A percentile compares a stretch with the other conserved stretches of the same genome.
These are phyloP conservation scores for Penicillium simplicissimum DNA, from an alignment of 495 filamentous ascomycete species.

Conservation along the genomic window DNA sequence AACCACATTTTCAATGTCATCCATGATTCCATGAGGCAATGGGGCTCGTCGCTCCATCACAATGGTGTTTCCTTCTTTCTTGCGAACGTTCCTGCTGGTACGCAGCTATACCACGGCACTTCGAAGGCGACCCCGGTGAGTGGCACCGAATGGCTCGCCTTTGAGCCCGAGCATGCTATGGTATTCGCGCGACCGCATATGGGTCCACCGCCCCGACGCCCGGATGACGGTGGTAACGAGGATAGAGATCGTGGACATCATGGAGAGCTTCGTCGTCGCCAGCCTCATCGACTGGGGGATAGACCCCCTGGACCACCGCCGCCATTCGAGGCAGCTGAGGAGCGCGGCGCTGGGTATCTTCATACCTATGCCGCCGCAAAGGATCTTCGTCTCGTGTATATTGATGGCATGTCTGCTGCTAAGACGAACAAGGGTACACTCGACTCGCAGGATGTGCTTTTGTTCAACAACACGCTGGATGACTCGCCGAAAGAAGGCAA, in stretches of 20 bases:
- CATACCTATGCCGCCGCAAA: conserved; percentile 55
- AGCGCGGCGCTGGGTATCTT: conserved; percentile 46
- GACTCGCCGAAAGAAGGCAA: conserved; percentile 28
- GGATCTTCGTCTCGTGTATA: conserved; percentile 56
- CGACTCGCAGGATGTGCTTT: conserved; percentile 58
- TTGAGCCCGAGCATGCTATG: conserved; percentile 68
- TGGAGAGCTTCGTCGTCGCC: conserved; percentile 24
- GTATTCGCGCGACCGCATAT: conserved; percentile 43
- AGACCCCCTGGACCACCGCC: not conserved
- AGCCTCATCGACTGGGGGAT: not conserved
- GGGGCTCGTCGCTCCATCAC: conserved; percentile 66
- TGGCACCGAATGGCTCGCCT: conserved; percentile 66
- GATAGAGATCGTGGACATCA: conserved; percentile 4
- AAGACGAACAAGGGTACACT: conserved; percentile 60
- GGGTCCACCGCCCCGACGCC: conserved; percentile 8
- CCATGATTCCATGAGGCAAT: conserved; percentile 68
- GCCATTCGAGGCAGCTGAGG: conserved; percentile 8
- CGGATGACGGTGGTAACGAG: not conserved
- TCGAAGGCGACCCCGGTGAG: conserved; percentile 36
- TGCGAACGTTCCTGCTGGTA: conserved; percentile 56
- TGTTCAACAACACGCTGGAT: conserved; percentile 36
- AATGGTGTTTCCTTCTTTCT: conserved; percentile 69
- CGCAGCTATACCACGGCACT: conserved; percentile 64
- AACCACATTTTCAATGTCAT: conserved; percentile 67
- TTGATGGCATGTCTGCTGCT: conserved; percentile 62